Evolutionary conservation across 371 early-diverging fungal genomes (phyloP).

Genomic region (Syncephalastrum monosporum): DNA sequence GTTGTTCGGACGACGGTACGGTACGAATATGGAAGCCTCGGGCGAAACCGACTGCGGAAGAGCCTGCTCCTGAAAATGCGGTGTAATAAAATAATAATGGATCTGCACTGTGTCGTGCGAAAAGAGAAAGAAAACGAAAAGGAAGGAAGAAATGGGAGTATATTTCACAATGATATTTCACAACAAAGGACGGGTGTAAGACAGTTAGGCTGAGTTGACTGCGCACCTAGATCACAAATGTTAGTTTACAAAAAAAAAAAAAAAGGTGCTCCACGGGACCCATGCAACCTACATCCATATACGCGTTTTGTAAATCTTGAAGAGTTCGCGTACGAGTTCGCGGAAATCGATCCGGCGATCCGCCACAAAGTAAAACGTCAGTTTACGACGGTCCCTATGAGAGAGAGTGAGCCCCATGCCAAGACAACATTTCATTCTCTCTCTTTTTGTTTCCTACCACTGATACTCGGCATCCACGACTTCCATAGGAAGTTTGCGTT

Average conservation of each 20-base stretch:
- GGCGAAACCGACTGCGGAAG: no score
- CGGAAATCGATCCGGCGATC: constrained; percentile 97
- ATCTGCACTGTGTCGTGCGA: no score
- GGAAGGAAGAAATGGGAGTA: no score
- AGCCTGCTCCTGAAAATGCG: no score
- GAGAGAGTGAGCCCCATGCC: not conserved
- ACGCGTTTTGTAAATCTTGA: constrained; percentile 98
- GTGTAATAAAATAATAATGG: no score
- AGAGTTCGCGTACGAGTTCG: constrained; percentile 97
- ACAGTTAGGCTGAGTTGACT: no score
- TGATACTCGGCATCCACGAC: constrained; percentile 97
- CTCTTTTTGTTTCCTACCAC: constrained; percentile 58
- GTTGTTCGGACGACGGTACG: constrained; percentile 41
- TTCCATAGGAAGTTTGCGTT: constrained; percentile 89
- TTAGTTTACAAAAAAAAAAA: no score
- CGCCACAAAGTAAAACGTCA: constrained; percentile 94
- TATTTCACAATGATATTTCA: no score
- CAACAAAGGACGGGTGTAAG: no score
- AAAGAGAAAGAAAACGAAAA: no score
- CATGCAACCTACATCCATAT: constrained; percentile 89
- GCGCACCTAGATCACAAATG: no score
- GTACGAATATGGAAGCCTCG: constrained; percentile 33
- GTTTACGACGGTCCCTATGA: constrained; percentile 87
- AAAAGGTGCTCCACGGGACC: not conserved
- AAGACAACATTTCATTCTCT: no score